Conservation (phyloP, 2,329 filamentous ascomycete species). For the Penicillium decumbens region DNA sequence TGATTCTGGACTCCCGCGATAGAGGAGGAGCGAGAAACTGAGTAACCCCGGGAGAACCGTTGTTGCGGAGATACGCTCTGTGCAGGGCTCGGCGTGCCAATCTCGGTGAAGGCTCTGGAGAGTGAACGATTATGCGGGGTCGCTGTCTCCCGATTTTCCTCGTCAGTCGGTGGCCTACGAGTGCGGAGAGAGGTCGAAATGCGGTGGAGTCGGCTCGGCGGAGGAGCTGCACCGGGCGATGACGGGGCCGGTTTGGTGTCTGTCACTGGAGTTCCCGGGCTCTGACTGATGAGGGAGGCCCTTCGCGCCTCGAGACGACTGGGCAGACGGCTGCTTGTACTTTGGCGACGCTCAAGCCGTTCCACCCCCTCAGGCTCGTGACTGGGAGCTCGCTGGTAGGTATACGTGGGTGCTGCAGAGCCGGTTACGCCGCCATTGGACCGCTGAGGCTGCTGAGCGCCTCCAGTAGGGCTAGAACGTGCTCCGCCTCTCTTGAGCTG, state of each 20-base stretch:
- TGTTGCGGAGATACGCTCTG: slow-evolving; percentile 33
- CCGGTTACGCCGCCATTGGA: slow-evolving; percentile 26
- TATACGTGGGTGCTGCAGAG: slow-evolving; percentile 24
- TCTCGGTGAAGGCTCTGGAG: slow-evolving; percentile 43
- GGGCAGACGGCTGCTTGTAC: slow-evolving; percentile 24
- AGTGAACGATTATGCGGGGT: slow-evolving; percentile 35
- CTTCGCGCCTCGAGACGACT: slow-evolving; percentile 41
- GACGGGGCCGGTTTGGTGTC: slow-evolving; percentile 14
- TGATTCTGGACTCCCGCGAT: slow-evolving; percentile 24
- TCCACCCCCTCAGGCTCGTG: slow-evolving; percentile 37
- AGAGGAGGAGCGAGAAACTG: slow-evolving; percentile 23
- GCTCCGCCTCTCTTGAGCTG: slow-evolving; percentile 27
- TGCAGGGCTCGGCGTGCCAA: slow-evolving; percentile 27
- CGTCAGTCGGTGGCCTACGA: slow-evolving; percentile 36
- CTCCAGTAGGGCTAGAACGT: slow-evolving; percentile 29
- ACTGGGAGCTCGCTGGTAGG: slow-evolving; percentile 36
- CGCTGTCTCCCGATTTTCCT: slow-evolving; percentile 30
- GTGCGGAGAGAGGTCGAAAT: slow-evolving; percentile 38
- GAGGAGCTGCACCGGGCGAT: slow-evolving; percentile 20
- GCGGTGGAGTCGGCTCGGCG: slow-evolving; percentile 39
- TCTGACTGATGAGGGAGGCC: slow-evolving; percentile 33
- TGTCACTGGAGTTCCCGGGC: slow-evolving; percentile 16
- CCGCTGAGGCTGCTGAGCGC: slow-evolving; percentile 16
- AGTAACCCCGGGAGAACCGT: slow-evolving; percentile 30
- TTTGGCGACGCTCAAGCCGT: slow-evolving; percentile 24